Base-by-base conservation (phyloP, 164 flowering plant species). In the Hamamelis virginiana region DNA sequence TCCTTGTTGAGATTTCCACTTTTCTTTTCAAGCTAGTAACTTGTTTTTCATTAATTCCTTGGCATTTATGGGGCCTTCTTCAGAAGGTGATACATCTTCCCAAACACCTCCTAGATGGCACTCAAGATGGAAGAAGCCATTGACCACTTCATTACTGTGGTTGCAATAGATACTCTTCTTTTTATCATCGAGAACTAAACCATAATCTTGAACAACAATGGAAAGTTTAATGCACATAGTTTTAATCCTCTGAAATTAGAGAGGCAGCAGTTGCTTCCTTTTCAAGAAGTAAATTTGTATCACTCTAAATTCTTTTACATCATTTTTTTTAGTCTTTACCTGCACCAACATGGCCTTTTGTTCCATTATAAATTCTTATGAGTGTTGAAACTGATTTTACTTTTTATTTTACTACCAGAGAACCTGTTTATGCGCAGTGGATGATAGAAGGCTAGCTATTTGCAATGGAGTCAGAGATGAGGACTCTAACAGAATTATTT, bases 391-490 rank as follows among this genome's bases (percentile, higher is more conserved):
- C 44, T 65, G 26, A 53, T 23, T 28, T 62, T 47, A 41, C 3
- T 9, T 19, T 60, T 68, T 46, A n/a, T 45, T 77, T 69, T 38
- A 23, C 50, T 72, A 41, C 65, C 22, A 62, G 89, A 93, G 95
- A 93, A 70, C 98, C 98, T 64, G 94, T 93, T 65, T 44, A 65
- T 81, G 90, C 87, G 33, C 93, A 87, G 84, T 96, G 99, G 99
- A 96, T 98, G 58, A 93, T 97, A 56, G 99, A 96, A 69, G 82
- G 99, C 64, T 96, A 98, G 99, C 99, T 59, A 82, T 93, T 28
- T 96, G 99, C 72, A 83, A 97, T 83, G 91, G 99, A 98, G 91
- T 91, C 79, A 97, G 91, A 78, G 99, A 96, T 80, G 93, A 97
- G 97, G 98, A 96, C 79, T 87, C 89, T 83, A 96, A 96, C 74